These are phyloP conservation scores for Zygosaccharomyces kombuchaensis DNA, from an alignment of 805 yeast species.

Conservation along the genomic window DNA sequence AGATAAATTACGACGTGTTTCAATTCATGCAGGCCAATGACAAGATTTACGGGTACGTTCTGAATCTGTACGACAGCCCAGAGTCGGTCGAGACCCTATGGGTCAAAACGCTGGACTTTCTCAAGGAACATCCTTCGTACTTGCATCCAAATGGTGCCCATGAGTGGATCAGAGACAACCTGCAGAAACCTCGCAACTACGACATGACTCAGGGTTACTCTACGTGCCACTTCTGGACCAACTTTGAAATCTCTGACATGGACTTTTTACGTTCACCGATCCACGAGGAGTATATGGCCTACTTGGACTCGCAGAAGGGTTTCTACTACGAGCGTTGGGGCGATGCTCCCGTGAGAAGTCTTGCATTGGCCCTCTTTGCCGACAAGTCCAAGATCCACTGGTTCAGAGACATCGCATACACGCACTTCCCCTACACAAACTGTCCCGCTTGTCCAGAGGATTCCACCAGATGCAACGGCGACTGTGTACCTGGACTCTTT, in stretches of 20 bases:
- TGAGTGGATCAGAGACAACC: slow-evolving; percentile 58
- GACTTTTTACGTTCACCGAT: slow-evolving; percentile 71
- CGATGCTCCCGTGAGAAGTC: slow-evolving; percentile 84
- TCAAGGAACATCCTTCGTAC: slow-evolving; percentile 53
- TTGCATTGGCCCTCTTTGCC: slow-evolving; percentile 69
- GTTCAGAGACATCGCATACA: slow-evolving; percentile 82
- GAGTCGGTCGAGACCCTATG: slow-evolving; percentile 59
- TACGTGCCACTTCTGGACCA: slow-evolving; percentile 86
- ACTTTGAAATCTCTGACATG: slow-evolving; percentile 81
- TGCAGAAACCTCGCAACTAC: slow-evolving; percentile 46
- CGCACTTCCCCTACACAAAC: slow-evolving; percentile 68
- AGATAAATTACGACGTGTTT: slow-evolving; percentile 72
- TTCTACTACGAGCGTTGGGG: slow-evolving; percentile 93
- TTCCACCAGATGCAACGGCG: slow-evolving; percentile 43
- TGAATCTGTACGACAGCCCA: slow-evolving; percentile 66
- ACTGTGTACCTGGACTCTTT: slow-evolving; percentile 55
- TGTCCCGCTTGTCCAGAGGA: slow-evolving; percentile 50
- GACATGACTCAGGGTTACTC: slow-evolving; percentile 43
- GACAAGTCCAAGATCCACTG: slow-evolving; percentile 70
- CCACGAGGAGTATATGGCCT: slow-evolving; percentile 58
- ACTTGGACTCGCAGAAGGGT: slow-evolving; percentile 66
- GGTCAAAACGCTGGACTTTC: slow-evolving; percentile 62
- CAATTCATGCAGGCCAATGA: slow-evolving; percentile 62
- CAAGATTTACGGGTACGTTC: slow-evolving; percentile 70
- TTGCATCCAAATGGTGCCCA: slow-evolving; percentile 56